A percentile compares a stretch with the other conserved stretches of the same genome.
Conservation (phyloP, 2,329 filamentous ascomycete genomes). For the Fusarium setosum region DNA sequence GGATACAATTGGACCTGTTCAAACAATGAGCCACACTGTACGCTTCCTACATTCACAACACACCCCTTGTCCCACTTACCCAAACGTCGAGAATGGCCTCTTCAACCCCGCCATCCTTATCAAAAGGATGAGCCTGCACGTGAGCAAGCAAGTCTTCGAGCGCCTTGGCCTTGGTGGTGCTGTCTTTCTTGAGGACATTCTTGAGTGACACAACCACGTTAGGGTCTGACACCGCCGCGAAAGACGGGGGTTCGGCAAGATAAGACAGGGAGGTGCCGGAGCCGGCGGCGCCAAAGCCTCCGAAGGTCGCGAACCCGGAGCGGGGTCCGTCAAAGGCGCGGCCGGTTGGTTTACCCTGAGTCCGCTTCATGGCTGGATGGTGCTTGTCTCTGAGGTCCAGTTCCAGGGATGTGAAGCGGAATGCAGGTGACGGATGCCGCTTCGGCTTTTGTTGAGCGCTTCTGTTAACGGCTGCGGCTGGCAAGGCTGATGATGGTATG, state of each 20-base stretch:
- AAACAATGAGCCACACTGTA: constrained; percentile 12
- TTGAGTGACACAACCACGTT: constrained; percentile 92
- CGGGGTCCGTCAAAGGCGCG: constrained; percentile 42
- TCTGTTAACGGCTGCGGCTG: constrained; percentile 14
- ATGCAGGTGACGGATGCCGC: constrained; percentile 19
- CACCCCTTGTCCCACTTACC: constrained; percentile 62
- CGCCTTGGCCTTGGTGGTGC: constrained; percentile 89
- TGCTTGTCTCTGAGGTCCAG: not conserved
- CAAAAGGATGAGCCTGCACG: constrained; percentile 65
- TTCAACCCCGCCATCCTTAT: constrained; percentile 73
- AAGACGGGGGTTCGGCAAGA: constrained; percentile 85
- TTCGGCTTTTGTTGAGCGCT: constrained; percentile 22
- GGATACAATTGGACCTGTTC: constrained; percentile 85
- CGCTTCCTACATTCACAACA: no score
- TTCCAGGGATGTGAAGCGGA: constrained; percentile 5
- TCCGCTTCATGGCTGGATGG: constrained; percentile 42
- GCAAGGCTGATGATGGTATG: constrained; percentile 35
- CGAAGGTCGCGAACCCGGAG: constrained; percentile 39
- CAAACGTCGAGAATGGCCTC: constrained; percentile 89
- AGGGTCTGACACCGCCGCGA: constrained; percentile 80
- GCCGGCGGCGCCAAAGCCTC: constrained; percentile 50
- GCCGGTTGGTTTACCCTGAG: constrained; percentile 41
- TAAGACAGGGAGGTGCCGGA: constrained; percentile 77
- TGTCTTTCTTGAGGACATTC: constrained; percentile 92
- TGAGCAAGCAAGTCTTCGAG: constrained; percentile 84